Base-by-base conservation (phyloP, 768 basidiomycete genomes). In the Pseudohyphozyma bogoriensis region DNA sequence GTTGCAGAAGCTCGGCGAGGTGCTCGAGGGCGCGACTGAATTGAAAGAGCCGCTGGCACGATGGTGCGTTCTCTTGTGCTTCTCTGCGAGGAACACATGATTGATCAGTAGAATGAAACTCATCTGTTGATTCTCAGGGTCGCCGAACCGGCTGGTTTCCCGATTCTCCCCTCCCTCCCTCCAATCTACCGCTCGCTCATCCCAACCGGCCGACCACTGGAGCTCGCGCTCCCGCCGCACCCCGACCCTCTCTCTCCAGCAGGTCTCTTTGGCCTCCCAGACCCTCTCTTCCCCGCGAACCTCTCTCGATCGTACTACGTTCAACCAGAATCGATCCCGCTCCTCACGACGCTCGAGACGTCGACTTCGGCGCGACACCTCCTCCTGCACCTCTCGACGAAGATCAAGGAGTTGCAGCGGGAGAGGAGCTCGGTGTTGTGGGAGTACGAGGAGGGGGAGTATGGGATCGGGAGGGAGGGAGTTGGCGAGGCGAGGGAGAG, bases 371-470 rank as follows among this genome's bases (percentile, higher is more conserved):
- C 52, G 13, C 26, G 58, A 29, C 29, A 31, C 44, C 45, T 51
- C 11, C 11, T 63, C 1, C 3, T 29, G 3, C 18, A 40, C 16
- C 42, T 66, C 9, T 26, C 20, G 31, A 20, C 16, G 13, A 37
- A 35, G 5, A 9, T 66, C 9, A 54, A 50, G 35, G 65, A 66
- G 35, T n/a, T 66, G 31, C 42, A 45, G 22, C 26, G 65, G 22
- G 28, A n/a, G 0, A 39, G 61, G n/a, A 26, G n/a, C 6, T n/a
- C 45, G 3, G 55, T 57, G 0, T 45, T 62, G 51, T n/a, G 55
- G 11, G 65, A 66, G 59, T 62, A 55, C 10, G 61, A 63, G 29
- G 51, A 51, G 13, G 63, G 47, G 6, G 64, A 66, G 60, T 62
- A 31, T 31, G 64, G 57, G 11, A 4, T 66, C 13, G 64, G 58